A percentile compares a stretch with the other conserved stretches of the same genome.
Evolutionary conservation across 2,329 filamentous ascomycete genomes (phyloP).

Genomic region (Pezicula carpinea): DNA sequence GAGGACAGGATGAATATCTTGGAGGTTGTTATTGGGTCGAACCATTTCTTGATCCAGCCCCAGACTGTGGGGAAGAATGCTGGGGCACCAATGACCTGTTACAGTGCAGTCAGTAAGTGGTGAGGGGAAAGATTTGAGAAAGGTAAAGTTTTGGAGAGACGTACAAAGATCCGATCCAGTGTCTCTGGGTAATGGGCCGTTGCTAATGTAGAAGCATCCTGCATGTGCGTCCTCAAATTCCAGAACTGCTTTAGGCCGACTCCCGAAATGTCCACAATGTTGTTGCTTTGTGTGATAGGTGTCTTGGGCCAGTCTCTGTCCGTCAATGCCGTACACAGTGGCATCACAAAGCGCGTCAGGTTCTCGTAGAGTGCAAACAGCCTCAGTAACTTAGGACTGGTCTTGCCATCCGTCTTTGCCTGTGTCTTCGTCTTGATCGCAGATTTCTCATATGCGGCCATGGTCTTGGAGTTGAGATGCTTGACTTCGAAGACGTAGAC

Average conservation of each 20-base stretch:
- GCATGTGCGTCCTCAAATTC: conserved; percentile 92
- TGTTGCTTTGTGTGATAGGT: conserved; percentile 89
- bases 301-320: conserved; percentile 70
- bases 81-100: conserved; percentile 78
- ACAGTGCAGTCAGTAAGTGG: conserved; percentile 3
- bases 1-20: conserved; percentile 89
- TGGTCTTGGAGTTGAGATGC: conserved; percentile 75
- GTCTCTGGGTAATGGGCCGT: conserved; percentile 96
- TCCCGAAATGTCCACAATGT: conserved; percentile 88
- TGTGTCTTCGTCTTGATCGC: conserved; percentile 49
- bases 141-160: conserved; percentile 5
- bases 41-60: conserved; percentile 95
- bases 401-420: conserved; percentile 61
- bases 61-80: conserved; percentile 89
- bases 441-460: conserved; percentile 71
- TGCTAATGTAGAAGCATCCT: conserved; percentile 80
- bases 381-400: conserved; percentile 71
- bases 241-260: conserved; percentile 92
- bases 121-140: not conserved
- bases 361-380: conserved; percentile 94
- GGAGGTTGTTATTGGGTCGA: conserved; percentile 86
- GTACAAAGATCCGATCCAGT: conserved; percentile 69
- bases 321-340: conserved; percentile 71
- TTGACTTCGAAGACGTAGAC: conserved; percentile 88
- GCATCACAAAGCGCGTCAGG: conserved; percentile 80